Evolutionary conservation across 164 flowering plant genomes (phyloP).

Genomic region (Echeveria elegans): DNA sequence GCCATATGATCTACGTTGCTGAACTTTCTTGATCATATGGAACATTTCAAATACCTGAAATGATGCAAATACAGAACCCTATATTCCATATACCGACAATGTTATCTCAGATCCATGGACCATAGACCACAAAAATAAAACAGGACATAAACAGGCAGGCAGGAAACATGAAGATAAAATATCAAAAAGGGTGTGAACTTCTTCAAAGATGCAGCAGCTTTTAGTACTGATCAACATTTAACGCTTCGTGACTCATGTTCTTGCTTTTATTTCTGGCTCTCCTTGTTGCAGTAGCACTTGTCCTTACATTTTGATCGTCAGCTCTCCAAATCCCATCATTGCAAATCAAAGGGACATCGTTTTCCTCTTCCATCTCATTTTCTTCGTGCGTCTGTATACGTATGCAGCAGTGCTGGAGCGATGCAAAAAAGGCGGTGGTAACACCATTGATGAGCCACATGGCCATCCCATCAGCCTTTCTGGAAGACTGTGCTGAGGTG

Average conservation of each 20-base stretch:
- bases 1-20: neutral
- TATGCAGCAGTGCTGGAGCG: constrained; percentile 14
- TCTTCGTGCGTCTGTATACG: constrained; percentile 10
- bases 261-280: constrained; percentile 5
- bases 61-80: neutral
- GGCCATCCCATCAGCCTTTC: constrained; percentile 8
- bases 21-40: neutral
- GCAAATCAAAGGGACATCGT: constrained; percentile 12
- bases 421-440: constrained; percentile 12
- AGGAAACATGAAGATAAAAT: neutral
- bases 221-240: neutral
- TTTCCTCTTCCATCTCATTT: neutral
- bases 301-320: neutral
- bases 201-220: neutral
- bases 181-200: neutral
- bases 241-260: constrained; percentile 1
- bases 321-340: constrained; percentile 11
- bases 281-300: neutral
- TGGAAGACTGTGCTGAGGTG: neutral
- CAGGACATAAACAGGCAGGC: neutral
- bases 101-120: neutral
- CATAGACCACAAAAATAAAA: neutral
- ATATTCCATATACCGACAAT: neutral
- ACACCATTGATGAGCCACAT: constrained; percentile 15
- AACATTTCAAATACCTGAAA: neutral